These are phyloP conservation scores for Haplographium delicatum DNA, from an alignment of 495 filamentous ascomycete species.

Conservation along the genomic window DNA sequence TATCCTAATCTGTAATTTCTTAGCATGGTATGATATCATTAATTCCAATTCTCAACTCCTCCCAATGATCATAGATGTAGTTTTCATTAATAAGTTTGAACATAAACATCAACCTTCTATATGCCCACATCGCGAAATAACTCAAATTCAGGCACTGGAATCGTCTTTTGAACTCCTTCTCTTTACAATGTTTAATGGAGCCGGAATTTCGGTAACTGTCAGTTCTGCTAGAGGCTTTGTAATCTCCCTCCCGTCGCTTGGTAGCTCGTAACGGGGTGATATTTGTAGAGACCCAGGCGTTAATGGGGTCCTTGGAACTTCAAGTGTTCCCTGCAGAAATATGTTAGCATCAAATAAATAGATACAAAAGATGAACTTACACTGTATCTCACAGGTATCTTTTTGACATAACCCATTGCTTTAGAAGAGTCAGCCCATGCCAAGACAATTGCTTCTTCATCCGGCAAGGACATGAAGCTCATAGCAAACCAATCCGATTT, in stretches of 20 bases:
- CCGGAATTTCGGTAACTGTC: not conserved
- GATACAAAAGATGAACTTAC: not conserved
- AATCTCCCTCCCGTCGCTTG: conserved; percentile 13
- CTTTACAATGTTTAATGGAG: conserved; percentile 2
- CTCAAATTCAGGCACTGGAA: too few species aligned
- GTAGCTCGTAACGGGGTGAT: conserved; percentile 7
- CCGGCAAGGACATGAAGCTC: conserved; percentile 29
- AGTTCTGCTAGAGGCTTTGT: conserved; percentile 1
- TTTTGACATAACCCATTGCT: conserved; percentile 28
- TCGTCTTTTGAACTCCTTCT: not conserved
- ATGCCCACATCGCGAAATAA: not conserved
- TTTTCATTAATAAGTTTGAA: too few species aligned
- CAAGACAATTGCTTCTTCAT: conserved; percentile 31
- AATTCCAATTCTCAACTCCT: too few species aligned
- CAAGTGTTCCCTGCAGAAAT: not conserved
- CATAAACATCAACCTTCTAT: too few species aligned
- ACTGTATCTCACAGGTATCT: conserved; percentile 23
- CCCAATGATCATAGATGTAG: too few species aligned
- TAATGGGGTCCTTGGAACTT: conserved; percentile 3
- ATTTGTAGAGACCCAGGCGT: not conserved
- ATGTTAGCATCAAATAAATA: not conserved
- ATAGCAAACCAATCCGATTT: conserved; percentile 31
- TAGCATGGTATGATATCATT: too few species aligned
- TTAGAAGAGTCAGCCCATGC: conserved; percentile 31
- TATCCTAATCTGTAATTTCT: too few species aligned